Evolutionary conservation across 768 basidiomycete genomes (phyloP).

Genomic region (Psilocybe cubensis): DNA sequence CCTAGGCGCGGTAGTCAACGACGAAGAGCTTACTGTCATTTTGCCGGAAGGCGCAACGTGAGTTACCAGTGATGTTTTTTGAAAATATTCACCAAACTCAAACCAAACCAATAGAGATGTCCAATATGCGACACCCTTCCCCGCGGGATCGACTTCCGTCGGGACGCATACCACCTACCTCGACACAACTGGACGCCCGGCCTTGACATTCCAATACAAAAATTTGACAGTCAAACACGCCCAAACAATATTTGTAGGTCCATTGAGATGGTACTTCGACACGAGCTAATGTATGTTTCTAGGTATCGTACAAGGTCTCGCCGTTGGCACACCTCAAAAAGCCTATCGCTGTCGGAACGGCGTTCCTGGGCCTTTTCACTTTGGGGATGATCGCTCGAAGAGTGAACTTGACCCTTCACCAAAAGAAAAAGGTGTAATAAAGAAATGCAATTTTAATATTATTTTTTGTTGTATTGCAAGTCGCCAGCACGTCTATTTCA

Average conservation of each 20-base stretch:
- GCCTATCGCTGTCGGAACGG: conserved; percentile 75
- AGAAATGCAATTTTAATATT: conserved; percentile 19
- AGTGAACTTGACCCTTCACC: conserved; percentile 50
- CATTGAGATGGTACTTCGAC: conserved; percentile 3
- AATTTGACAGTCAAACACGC: conserved; percentile 81
- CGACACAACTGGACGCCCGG: conserved; percentile 88
- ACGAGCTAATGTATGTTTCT: background rate
- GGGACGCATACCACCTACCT: conserved; percentile 87
- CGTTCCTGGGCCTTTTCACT: conserved; percentile 69
- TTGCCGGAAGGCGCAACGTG: conserved; percentile 96
- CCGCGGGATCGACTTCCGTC: conserved; percentile 59
- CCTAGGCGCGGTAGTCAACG: conserved; percentile 78
- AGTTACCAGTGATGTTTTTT: conserved; percentile 37
- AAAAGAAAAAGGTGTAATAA: conserved; percentile 41
- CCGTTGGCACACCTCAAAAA: conserved; percentile 84
- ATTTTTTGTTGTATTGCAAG: conserved; percentile 12
- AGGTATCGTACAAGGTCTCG: conserved; percentile 91
- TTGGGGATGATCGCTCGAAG: conserved; percentile 46
- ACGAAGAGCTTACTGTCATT: conserved; percentile 79
- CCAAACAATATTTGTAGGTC: conserved; percentile 80
- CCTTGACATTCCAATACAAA: conserved; percentile 72
- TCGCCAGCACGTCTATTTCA: conserved; percentile 13
- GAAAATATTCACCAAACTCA: too few species aligned
- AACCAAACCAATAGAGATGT: conserved; percentile 87
- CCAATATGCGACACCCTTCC: conserved; percentile 77